These are phyloP conservation scores for Endotrypanum monterogeii DNA, from an alignment of 208 protist species.

Conservation along the genomic window DNA sequence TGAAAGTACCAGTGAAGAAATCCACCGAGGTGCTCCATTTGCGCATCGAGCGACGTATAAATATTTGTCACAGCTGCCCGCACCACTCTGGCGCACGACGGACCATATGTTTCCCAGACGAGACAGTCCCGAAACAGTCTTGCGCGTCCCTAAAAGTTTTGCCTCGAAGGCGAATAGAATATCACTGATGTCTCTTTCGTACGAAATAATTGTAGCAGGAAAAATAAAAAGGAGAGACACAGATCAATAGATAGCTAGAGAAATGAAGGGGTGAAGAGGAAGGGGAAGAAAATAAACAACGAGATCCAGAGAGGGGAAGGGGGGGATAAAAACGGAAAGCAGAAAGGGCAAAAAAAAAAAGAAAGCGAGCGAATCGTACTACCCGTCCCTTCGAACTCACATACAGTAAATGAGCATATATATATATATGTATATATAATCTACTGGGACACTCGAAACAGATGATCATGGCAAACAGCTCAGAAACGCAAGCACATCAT, in stretches of 20 bases:
- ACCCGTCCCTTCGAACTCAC: background rate
- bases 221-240: too few relatives aligned
- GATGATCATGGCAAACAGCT: background rate
- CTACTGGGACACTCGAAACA: background rate
- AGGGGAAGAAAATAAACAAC: background rate
- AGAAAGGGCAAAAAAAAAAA: slow-evolving; percentile 2
- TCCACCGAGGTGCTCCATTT: background rate
- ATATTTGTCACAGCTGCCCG: background rate
- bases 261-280: slow-evolving; percentile 1
- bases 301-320: background rate
- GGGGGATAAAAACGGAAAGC: slow-evolving; percentile 1
- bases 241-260: background rate
- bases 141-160: too few relatives aligned
- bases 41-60: background rate
- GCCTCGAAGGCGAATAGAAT: background rate
- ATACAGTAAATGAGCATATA: background rate
- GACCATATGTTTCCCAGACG: background rate
- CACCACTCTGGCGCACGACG: background rate
- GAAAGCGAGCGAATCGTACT: background rate
- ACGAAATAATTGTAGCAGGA: background rate
- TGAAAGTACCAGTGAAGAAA: background rate
- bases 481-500: background rate
- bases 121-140: background rate
- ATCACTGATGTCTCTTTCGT: background rate
- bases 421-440: background rate